Conservation (phyloP, 2,329 filamentous ascomycete species). For the Botrytis galanthina region DNA sequence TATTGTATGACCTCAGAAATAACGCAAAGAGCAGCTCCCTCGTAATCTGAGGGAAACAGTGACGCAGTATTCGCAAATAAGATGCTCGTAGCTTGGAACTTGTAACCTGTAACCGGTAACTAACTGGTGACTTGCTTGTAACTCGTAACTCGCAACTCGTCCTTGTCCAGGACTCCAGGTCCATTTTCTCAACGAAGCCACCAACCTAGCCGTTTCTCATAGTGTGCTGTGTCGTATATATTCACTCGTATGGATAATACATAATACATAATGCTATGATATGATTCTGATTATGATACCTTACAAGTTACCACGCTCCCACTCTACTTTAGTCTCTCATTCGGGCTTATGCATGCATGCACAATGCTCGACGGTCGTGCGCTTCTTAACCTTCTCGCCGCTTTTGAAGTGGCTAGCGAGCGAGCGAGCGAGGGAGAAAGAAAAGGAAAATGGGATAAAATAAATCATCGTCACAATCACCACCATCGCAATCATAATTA, state of each 20-base stretch:
- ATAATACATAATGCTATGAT: neutral
- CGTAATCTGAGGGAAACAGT: neutral
- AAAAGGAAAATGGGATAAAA: conserved; percentile 5
- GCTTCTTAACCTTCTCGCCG: conserved; percentile 5
- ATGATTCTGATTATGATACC: conserved; percentile 17
- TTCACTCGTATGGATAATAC: conserved; percentile 13
- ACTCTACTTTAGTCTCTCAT: conserved; percentile 11
- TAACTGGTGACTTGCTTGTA: neutral
- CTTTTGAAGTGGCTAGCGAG: conserved; percentile 1
- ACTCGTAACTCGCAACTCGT: neutral
- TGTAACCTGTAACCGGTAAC: neutral
- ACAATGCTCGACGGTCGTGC: conserved; percentile 22
- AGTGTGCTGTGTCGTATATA: conserved; percentile 10
- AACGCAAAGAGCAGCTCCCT: neutral
- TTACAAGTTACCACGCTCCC: conserved; percentile 2
- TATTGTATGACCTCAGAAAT: neutral
- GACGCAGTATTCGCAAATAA: neutral
- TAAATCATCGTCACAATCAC: neutral
- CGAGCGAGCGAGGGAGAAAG: neutral
- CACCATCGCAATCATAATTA: neutral
- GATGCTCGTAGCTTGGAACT: neutral
- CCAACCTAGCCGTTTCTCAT: conserved; percentile 8
- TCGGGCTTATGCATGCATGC: conserved; percentile 34
- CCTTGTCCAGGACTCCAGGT: neutral
- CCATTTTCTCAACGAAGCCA: neutral